Base-by-base conservation (phyloP, 768 basidiomycete species). In the Podaxis rugospora region DNA sequence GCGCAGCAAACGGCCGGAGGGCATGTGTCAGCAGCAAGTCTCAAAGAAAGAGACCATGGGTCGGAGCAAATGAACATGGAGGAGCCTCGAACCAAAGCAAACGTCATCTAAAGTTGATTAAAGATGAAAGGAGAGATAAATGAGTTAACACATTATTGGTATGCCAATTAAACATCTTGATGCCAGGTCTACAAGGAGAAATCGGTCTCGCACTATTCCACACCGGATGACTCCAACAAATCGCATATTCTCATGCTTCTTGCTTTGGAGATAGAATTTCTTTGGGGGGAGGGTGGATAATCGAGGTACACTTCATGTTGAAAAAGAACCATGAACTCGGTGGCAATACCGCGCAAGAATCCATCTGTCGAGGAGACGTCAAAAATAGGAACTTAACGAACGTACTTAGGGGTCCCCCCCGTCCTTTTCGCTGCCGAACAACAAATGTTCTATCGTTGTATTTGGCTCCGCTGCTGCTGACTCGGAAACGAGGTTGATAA, bases 91-190 rank as follows among this genome's bases (percentile, higher is more conserved):
- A n/a, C 18, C 23, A 46, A 44, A 28, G n/a, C 14, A 18, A 42
- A 46, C 36, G 55, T 13, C 55, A 32, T 39, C 27, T 25, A 36
- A 54, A 23, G 36, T 54, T 54, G 13, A n/a, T 5, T 32, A 51
- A 57, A 53, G 44, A 63, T 49, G 62, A 44, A 40, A 59, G 42
- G 47, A 49, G 52, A 50, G 47, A 16, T 35, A 36, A 21, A 42
- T 40, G 51, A 42, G 50, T 44, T 23, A 36, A 55, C 46, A 51
- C 53, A 62, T 51, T 55, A 37, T 58, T 62, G 18, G 39, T 42
- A 40, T 53, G 51, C 51, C 56, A 62, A 28, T 53, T 62, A 32
- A 52, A 18, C 42, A 16, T n/a, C 32, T 21, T 47, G 32, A 51
- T 50, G 25, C 6, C 13, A 37, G 4, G 36, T n/a, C 35, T 27